A percentile compares a stretch with the other conserved stretches of the same genome.
Evolutionary conservation across 192 early-diverging fungal species (phyloP).

Genomic region (Coemansia sp.): DNA sequence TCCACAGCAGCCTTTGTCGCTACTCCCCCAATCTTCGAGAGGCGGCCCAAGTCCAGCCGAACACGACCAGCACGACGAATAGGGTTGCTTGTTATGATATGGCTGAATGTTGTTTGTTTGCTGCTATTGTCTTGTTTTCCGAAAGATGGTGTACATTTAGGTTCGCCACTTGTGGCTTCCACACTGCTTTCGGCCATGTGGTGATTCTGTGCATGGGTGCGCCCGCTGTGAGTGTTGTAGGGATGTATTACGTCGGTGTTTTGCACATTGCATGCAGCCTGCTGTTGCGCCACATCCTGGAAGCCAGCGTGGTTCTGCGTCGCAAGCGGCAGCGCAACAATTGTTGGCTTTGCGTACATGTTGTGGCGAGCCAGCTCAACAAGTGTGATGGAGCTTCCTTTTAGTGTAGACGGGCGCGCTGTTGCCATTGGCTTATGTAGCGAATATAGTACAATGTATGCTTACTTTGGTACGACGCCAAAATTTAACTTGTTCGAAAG

Average conservation of each 20-base stretch:
- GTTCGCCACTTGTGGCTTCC: neutral
- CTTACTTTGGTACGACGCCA: neutral
- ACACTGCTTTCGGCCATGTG: neutral
- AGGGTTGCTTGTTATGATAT: neutral
- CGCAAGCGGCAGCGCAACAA: conserved; percentile 2
- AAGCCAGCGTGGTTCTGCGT: neutral
- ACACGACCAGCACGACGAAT: conserved; percentile 41
- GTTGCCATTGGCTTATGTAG: neutral
- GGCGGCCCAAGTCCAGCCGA: conserved; percentile 13
- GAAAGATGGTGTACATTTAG: neutral
- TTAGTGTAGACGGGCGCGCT: neutral
- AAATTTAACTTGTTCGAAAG: neutral
- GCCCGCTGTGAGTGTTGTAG: neutral
- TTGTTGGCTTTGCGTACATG: conserved; percentile 12
- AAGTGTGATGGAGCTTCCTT: conserved; percentile 7
- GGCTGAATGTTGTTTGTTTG: neutral
- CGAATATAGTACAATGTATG: neutral
- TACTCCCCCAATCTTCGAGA: conserved; percentile 18
- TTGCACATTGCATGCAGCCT: neutral
- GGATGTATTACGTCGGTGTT: neutral
- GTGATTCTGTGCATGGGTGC: neutral
- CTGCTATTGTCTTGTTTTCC: neutral
- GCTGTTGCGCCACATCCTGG: neutral
- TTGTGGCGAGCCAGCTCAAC: conserved; percentile 19
- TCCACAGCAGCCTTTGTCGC: conserved; percentile 12